Evolutionary conservation across 106 monocot genomes (phyloP).

Genomic region (Apostasia shenzhenica): DNA sequence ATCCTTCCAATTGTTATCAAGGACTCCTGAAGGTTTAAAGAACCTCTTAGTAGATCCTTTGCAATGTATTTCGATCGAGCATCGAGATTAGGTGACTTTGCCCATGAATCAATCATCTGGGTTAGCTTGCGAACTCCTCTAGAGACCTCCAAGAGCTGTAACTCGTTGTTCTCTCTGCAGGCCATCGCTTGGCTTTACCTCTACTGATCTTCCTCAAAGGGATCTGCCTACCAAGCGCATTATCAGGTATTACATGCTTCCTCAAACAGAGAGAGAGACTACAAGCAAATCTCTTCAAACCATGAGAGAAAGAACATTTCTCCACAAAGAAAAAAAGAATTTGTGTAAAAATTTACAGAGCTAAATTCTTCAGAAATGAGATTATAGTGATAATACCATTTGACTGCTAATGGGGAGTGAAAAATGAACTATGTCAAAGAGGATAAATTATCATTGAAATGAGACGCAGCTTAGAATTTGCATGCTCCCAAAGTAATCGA

Average conservation of each 20-base stretch:
- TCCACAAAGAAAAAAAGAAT: too few relatives aligned
- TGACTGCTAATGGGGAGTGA: not conserved
- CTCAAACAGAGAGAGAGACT: too few relatives aligned
- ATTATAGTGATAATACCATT: too few relatives aligned
- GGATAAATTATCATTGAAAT: not conserved
- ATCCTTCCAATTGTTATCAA: constrained; percentile 41
- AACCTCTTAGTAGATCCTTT: constrained; percentile 36
- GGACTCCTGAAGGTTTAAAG: constrained; percentile 56
- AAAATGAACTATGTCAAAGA: not conserved
- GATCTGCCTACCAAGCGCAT: not conserved
- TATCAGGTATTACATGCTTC: not conserved
- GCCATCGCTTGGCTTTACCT: constrained; percentile 11
- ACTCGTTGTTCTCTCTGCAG: constrained; percentile 15
- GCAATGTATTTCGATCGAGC: constrained; percentile 22
- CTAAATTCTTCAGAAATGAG: too few relatives aligned
- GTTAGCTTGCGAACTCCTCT: constrained; percentile 24
- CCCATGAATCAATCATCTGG: constrained; percentile 27
- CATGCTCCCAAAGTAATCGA: too few relatives aligned
- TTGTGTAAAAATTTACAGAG: too few relatives aligned
- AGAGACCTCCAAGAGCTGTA: constrained; percentile 30
- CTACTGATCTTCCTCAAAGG: not conserved
- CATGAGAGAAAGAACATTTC: too few relatives aligned
- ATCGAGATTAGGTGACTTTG: constrained; percentile 17
- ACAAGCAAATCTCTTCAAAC: too few relatives aligned
- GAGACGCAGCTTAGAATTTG: not conserved